These are phyloP conservation scores for Naganishia vishniacii DNA, from an alignment of 768 basidiomycete species.

Conservation along the genomic window DNA sequence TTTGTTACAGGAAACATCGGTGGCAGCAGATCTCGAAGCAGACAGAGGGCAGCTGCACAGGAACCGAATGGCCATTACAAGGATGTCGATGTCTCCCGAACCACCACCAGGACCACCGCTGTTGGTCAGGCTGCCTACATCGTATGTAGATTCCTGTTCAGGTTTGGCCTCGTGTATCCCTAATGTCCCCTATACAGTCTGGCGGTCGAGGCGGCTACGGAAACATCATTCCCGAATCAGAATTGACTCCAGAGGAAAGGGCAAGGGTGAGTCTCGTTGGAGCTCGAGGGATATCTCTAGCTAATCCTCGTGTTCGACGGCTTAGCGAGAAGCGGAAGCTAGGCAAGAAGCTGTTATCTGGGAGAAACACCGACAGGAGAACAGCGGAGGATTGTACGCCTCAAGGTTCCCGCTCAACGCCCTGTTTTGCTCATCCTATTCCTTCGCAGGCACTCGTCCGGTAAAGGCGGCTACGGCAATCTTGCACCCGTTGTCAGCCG, in stretches of 20 bases:
- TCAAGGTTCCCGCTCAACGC: background rate
- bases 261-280: constrained; percentile 33
- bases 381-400: constrained; percentile 36
- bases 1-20: constrained; percentile 2
- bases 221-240: constrained; percentile 37
- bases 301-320: background rate
- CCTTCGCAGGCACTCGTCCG: constrained; percentile 30
- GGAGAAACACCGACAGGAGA: constrained; percentile 34
- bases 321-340: constrained; percentile 33
- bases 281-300: background rate
- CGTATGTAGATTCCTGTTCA: background rate
- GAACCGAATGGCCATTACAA: constrained; percentile 4
- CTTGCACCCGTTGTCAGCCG: constrained; percentile 11
- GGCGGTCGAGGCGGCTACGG: constrained; percentile 45
- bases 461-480: constrained; percentile 26
- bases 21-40: constrained; percentile 14
- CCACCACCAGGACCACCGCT: constrained; percentile 25
- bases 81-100: constrained; percentile 17
- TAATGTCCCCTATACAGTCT: background rate
- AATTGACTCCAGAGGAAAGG: constrained; percentile 31
- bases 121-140: background rate
- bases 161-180: background rate
- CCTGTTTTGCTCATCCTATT: constrained; percentile 23
- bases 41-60: background rate
- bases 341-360: constrained; percentile 37